A percentile compares a stretch with the other conserved stretches of the same genome.
phyloP scores from a whole-genome alignment of 148 eudicot genomes.

The Linanthus parryae region DNA sequence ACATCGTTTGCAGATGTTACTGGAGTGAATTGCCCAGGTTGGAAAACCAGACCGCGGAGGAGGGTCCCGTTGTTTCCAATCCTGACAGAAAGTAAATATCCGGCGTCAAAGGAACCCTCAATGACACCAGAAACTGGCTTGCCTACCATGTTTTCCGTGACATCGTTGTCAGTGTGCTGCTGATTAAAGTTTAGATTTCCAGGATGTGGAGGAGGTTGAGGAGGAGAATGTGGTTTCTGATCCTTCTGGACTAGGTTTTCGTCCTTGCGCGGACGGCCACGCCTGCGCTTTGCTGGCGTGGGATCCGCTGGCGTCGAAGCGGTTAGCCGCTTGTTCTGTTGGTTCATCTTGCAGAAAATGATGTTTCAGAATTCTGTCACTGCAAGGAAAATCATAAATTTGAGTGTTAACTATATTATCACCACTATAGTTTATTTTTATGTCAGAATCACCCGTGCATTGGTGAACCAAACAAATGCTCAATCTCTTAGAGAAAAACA shows the following conservation, averaged over 20 bases:
- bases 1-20: slow-evolving; percentile 40
- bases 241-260: slow-evolving; percentile 8
- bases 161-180: neutral
- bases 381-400: neutral
- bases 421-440: no score
- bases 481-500: no score
- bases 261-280: slow-evolving; percentile 26
- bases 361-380: neutral
- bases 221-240: neutral
- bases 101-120: slow-evolving; percentile 46
- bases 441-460: no score
- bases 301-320: neutral
- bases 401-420: no score
- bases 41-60: slow-evolving; percentile 42
- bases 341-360: slow-evolving; percentile 1
- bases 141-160: slow-evolving; percentile 36
- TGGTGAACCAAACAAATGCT: no score
- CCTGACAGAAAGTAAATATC: slow-evolving; percentile 36
- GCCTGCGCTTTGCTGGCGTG: slow-evolving; percentile 21
- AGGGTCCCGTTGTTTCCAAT: slow-evolving; percentile 15
- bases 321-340: slow-evolving; percentile 7
- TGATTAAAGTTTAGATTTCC: slow-evolving; percentile 12
- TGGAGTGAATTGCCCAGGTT: slow-evolving; percentile 31
- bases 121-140: slow-evolving; percentile 38
- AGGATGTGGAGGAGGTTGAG: slow-evolving; percentile 7